These are phyloP conservation scores for Apiospora sp. DNA, from an alignment of 2,329 filamentous ascomycete species.

Conservation along the genomic window DNA sequence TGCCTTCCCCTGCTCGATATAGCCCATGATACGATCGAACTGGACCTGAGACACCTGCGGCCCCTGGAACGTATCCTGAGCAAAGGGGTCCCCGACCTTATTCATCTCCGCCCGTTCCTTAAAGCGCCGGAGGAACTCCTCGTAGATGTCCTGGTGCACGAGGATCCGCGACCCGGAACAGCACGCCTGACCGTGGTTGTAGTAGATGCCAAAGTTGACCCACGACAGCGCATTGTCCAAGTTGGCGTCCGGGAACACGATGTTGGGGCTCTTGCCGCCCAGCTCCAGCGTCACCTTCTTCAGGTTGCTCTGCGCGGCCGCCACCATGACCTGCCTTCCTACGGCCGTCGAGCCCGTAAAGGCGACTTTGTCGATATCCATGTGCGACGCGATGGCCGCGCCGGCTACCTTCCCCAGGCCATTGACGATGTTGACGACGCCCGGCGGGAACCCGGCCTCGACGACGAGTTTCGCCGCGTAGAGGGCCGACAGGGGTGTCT, in stretches of 20 bases:
- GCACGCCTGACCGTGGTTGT: conserved; percentile 70
- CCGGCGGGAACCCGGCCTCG: conserved; percentile 80
- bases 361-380: conserved; percentile 83
- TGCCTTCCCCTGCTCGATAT: conserved; percentile 72
- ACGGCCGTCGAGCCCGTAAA: conserved; percentile 82
- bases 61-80: conserved; percentile 49
- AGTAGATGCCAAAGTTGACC: conserved; percentile 71
- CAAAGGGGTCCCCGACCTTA: conserved; percentile 84
- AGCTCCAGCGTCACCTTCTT: conserved; percentile 86
- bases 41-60: conserved; percentile 67
- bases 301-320: conserved; percentile 74
- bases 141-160: conserved; percentile 86
- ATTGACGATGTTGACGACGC: conserved; percentile 79
- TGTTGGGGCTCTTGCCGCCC: conserved; percentile 82
- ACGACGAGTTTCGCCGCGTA: conserved; percentile 70
- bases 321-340: conserved; percentile 81
- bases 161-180: conserved; percentile 84
- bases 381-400: conserved; percentile 77
- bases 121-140: conserved; percentile 84
- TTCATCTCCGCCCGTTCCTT: conserved; percentile 78
- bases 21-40: conserved; percentile 87
- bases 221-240: conserved; percentile 79
- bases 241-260: conserved; percentile 80
- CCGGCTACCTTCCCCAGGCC: conserved; percentile 82
- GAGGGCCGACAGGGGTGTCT: conserved; percentile 76